Evolutionary conservation across 345 rosid species (phyloP), one percentile per base, ranked within the genome.

Genomic region (Raphanus raphanistrum): DNA sequence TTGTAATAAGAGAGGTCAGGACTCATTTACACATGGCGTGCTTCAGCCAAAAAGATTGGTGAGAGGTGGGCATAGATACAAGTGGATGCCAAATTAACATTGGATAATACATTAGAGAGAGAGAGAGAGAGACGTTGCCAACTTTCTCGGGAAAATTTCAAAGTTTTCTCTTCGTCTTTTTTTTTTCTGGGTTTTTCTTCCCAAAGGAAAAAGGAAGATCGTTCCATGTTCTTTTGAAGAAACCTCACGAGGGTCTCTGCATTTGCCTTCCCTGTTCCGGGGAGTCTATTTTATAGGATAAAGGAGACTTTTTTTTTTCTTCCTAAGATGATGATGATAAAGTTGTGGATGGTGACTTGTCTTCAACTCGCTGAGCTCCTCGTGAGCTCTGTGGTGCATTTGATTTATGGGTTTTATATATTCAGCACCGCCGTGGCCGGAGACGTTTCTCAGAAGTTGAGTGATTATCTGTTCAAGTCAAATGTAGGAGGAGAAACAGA

Each of bases 401-500:
- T 90, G 86, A 65, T 88, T 1, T 96, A 89, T 76, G 99, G 87
- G 73, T 84, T 96, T 76, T 96, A 90, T 87, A 88, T 96, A 64
- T 91, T 85, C 77, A 91, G 98, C 87, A 74, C 96, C 0, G 98
- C 96, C 27, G 89, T 96, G 2, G 92, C 99, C 35, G 98, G 97
- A 35, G 96, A 96, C 63, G 84, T 93, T 57, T 88, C 85, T 6
- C 90, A 77, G 75, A 75, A 62, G 15, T 45, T 91, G 67, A 87
- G 76, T 63, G 93, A 88, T 50, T 76, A 66, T 63, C 45, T 89
- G 79, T 87, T 82, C 74, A 96, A 90, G 83, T 78, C 87, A 32
- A 85, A 86, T 75, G 82, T 77, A 10, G 28, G 55, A n/a, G 52
- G 52, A 45, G 55, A 48, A 48, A 48, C 55, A 77, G 75, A 78